These are phyloP conservation scores for Zostera marina DNA, from an alignment of 116 monocot genomes.

Conservation along the genomic window DNA sequence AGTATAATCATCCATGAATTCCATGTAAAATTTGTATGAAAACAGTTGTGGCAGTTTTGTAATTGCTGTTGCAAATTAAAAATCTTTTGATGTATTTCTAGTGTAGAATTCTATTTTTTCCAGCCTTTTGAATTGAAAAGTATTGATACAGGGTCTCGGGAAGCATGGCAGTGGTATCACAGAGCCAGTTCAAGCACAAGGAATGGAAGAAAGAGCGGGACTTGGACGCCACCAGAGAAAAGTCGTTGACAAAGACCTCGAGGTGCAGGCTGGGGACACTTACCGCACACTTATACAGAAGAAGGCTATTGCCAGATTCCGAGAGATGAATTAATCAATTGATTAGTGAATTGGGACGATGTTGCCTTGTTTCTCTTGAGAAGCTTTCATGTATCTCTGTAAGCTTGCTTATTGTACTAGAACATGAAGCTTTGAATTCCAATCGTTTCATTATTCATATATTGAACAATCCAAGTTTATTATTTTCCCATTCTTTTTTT, in stretches of 20 bases:
- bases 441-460: no score
- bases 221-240: slow-evolving; percentile 77
- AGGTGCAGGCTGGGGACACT: slow-evolving; percentile 84
- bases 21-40: no score
- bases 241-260: slow-evolving; percentile 41
- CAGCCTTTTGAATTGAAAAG: neutral
- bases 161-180: slow-evolving; percentile 85
- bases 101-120: slow-evolving; percentile 7
- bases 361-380: no score
- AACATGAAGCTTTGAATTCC: no score
- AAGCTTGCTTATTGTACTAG: no score
- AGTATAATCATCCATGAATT: no score
- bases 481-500: no score
- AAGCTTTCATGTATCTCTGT: no score
- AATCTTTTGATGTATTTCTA: slow-evolving; percentile 15
- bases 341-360: slow-evolving; percentile 8
- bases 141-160: slow-evolving; percentile 54
- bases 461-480: no score
- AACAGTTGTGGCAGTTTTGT: no score
- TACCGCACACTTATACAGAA: slow-evolving; percentile 86
- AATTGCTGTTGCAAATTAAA: no score
- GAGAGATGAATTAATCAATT: slow-evolving; percentile 49
- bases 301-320: slow-evolving; percentile 91
- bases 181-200: slow-evolving; percentile 81
- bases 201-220: slow-evolving; percentile 60